Evolutionary conservation across 2,329 filamentous ascomycete genomes (phyloP).

Genomic region (Penicillium sp.): DNA sequence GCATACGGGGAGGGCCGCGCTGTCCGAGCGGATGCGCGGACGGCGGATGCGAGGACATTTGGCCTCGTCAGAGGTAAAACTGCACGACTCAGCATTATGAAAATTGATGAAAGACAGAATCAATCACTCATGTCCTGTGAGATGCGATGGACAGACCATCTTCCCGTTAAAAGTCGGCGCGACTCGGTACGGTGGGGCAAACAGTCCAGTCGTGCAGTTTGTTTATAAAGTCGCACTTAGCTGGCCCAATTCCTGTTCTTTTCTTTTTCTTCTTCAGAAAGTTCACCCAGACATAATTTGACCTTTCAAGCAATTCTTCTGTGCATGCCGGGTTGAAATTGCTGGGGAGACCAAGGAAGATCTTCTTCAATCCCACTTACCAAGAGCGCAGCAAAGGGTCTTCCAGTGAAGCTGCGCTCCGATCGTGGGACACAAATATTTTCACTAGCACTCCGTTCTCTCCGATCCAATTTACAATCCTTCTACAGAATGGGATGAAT

Average conservation of each 20-base stretch:
- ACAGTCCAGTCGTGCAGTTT: conserved; percentile 28
- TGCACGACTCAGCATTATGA: conserved; percentile 49
- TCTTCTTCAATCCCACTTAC: conserved; percentile 43
- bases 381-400: conserved; percentile 53
- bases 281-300: conserved; percentile 63
- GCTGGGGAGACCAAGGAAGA: conserved; percentile 51
- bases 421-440: conserved; percentile 49
- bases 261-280: conserved; percentile 54
- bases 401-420: conserved; percentile 51
- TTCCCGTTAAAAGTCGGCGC: conserved; percentile 35
- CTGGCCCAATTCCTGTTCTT: conserved; percentile 31
- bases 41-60: conserved; percentile 38
- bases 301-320: conserved; percentile 51
- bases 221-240: conserved; percentile 8
- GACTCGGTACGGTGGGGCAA: conserved; percentile 24
- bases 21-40: conserved; percentile 36
- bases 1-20: conserved; percentile 38
- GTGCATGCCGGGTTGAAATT: conserved; percentile 63
- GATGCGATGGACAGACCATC: conserved; percentile 16
- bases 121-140: conserved; percentile 6
- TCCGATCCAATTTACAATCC: conserved; percentile 10
- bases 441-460: conserved; percentile 9
- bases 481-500: conserved; percentile 28
- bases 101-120: conserved; percentile 6
- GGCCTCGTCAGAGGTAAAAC: conserved; percentile 48